These are phyloP conservation scores for Sphaerulina populicola DNA, from an alignment of 2,329 filamentous ascomycete genomes.

Conservation along the genomic window DNA sequence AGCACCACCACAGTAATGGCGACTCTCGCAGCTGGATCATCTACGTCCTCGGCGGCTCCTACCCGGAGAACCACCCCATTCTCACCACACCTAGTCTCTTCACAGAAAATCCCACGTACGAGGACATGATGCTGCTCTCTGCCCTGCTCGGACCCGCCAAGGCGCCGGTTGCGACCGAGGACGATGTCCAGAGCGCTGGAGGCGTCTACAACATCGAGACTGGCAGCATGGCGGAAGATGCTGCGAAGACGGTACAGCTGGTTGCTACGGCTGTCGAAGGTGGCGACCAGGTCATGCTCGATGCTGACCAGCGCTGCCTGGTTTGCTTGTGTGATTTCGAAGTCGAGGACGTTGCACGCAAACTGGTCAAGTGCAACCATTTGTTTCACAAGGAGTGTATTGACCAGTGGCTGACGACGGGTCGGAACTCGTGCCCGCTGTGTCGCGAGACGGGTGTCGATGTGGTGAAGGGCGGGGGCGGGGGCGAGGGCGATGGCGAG, in stretches of 20 bases:
- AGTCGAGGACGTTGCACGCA: conserved; percentile 51
- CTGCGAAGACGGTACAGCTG: conserved; percentile 24
- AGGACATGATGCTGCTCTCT: conserved; percentile 63
- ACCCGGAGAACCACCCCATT: conserved; percentile 62
- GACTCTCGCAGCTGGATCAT: conserved; percentile 61
- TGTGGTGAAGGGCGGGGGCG: conserved; percentile 34
- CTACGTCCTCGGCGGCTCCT: conserved; percentile 61
- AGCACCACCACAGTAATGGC: conserved; percentile 27
- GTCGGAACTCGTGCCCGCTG: conserved; percentile 56
- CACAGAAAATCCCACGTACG: conserved; percentile 62
- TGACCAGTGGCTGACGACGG: conserved; percentile 63
- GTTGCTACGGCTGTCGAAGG: conserved; percentile 30
- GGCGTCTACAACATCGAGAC: conserved; percentile 50
- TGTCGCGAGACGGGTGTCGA: conserved; percentile 53
- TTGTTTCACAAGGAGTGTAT: conserved; percentile 62
- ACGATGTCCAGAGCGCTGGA: conserved; percentile 55
- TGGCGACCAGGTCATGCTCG: conserved; percentile 28
- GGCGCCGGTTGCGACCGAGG: conserved; percentile 57
- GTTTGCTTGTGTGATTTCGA: conserved; percentile 62
- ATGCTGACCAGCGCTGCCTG: conserved; percentile 48
- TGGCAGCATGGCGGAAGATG: conserved; percentile 15
- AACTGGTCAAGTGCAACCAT: conserved; percentile 56
- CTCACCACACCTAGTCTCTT: conserved; percentile 62
- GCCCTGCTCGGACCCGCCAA: conserved; percentile 60
- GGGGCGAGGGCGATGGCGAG: too few relatives aligned